phyloP scores from a whole-genome alignment of 2,329 filamentous ascomycete genomes.

The Sclerotiophoma versabilis region DNA sequence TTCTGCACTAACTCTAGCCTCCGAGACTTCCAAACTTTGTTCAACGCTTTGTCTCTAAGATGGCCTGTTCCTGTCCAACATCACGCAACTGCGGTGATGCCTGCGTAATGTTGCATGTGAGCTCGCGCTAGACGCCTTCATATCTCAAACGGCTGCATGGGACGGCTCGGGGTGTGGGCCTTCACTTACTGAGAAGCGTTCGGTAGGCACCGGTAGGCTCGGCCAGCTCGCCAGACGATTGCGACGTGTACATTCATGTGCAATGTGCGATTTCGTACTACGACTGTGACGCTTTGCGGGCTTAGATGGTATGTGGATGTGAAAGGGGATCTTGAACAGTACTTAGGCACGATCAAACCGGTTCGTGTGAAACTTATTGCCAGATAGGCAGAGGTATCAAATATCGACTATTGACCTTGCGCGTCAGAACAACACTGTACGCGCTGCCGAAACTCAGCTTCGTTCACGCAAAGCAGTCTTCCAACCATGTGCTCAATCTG shows the following conservation, averaged over 20 bases:
- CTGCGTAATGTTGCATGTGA: constrained; percentile 14
- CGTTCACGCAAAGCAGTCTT: not conserved
- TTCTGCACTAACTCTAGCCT: constrained; percentile 6
- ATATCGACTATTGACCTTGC: not conserved
- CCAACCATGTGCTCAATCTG: not conserved
- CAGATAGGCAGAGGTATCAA: not conserved
- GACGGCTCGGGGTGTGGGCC: constrained; percentile 15
- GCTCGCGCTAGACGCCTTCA: constrained; percentile 9
- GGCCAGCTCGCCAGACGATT: constrained; percentile 1
- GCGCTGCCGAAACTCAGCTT: not conserved
- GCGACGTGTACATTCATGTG: not conserved
- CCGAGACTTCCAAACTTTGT: constrained; percentile 15
- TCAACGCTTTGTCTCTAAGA: not conserved
- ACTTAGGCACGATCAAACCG: not conserved
- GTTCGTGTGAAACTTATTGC: not conserved
- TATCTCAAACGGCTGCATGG: constrained; percentile 16
- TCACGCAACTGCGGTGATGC: constrained; percentile 11
- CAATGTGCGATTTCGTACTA: not conserved
- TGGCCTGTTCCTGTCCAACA: constrained; percentile 1
- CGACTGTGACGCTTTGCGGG: not conserved
- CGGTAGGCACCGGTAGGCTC: constrained; percentile 9
- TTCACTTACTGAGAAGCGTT: constrained; percentile 8
- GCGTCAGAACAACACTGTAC: not conserved
- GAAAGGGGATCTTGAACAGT: not conserved
- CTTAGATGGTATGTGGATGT: not conserved